Evolutionary conservation across 164 flowering plant genomes (phyloP), one percentile per base, ranked within the genome.

Genomic region (Stephania cephalantha): DNA sequence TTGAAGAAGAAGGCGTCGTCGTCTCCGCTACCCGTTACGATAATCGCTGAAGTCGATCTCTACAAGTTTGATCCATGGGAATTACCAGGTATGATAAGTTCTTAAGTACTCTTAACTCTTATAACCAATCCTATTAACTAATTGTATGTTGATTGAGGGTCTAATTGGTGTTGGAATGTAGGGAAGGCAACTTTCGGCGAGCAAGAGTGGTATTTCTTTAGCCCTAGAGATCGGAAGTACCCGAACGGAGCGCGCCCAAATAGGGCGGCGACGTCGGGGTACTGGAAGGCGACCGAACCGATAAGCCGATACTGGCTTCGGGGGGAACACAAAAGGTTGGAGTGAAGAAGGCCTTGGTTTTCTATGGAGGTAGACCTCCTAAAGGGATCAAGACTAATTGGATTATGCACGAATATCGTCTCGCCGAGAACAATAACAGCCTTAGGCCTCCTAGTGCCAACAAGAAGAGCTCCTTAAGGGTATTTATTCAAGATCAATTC

Each of bases 231-330:
- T 70, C 78, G 98, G 76, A 94, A 94, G 79, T 94, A 94, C 50
- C 97, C 97, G 0, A 94, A 94, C 78, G 97, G 98, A 0, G 93
- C 94, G 0, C 72, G 98, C 79, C 97, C 97, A 3, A 94, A 91
- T 74, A 68, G 98, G 68, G 98, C 97, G 4, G 97, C 98, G 8
- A 90, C 91, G 1, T 90, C 98, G 0, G 98, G 98, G 30, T 94
- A 91, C 68, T 94, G 98, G 98, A 94, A 94, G 80, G 98, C 98
- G 0, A 94, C 98, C 1, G 98, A n/a, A 94, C 98, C 0, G 98
- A 94, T 69, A 94, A 90, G 82, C 94, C 98, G 9, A 89, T 94
- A 46, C 42, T 90, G 68, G 78, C 88, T 9, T 83, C 90, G 0
- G 91, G 88, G 0, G 93, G 97, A 44, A 84, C 84, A 22, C 93